These are phyloP conservation scores for Mycena vulgaris DNA, from an alignment of 768 basidiomycete genomes.

Conservation along the genomic window DNA sequence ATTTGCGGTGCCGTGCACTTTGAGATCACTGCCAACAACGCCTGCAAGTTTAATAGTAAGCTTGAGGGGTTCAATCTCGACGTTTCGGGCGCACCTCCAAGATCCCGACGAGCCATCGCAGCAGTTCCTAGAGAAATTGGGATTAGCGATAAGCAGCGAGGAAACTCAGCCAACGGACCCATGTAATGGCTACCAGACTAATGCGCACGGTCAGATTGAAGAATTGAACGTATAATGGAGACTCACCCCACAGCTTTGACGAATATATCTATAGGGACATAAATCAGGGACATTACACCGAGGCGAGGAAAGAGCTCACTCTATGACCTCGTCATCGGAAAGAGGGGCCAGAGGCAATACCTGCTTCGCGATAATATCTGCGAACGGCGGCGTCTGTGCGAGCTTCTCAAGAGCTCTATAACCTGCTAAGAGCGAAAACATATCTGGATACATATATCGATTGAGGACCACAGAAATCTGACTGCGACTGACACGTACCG, in stretches of 20 bases:
- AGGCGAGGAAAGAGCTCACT: not conserved
- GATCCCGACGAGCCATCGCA: slow-evolving; percentile 15
- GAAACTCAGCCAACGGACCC: slow-evolving; percentile 12
- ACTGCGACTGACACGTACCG: slow-evolving; percentile 12
- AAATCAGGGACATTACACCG: too few relatives aligned
- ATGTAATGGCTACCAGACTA: slow-evolving; percentile 19
- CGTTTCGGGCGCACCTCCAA: not conserved
- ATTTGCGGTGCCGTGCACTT: slow-evolving; percentile 36
- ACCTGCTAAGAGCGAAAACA: slow-evolving; percentile 15
- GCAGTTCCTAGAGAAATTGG: slow-evolving; percentile 6
- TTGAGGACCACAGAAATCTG: too few relatives aligned
- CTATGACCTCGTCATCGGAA: slow-evolving; percentile 16
- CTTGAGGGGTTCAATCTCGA: not conserved
- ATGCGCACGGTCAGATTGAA: too few relatives aligned
- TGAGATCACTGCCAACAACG: slow-evolving; percentile 36
- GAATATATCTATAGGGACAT: slow-evolving; percentile 8
- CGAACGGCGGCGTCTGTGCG: slow-evolving; percentile 19
- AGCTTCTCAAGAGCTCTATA: slow-evolving; percentile 15
- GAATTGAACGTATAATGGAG: too few relatives aligned
- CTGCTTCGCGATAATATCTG: slow-evolving; percentile 17
- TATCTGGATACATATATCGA: too few relatives aligned
- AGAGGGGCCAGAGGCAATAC: not conserved
- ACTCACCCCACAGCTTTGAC: not conserved
- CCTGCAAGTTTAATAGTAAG: slow-evolving; percentile 13
- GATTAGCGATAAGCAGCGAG: not conserved